Evolutionary conservation across 768 basidiomycete genomes (phyloP).

Genomic region (Suillus plorans): DNA sequence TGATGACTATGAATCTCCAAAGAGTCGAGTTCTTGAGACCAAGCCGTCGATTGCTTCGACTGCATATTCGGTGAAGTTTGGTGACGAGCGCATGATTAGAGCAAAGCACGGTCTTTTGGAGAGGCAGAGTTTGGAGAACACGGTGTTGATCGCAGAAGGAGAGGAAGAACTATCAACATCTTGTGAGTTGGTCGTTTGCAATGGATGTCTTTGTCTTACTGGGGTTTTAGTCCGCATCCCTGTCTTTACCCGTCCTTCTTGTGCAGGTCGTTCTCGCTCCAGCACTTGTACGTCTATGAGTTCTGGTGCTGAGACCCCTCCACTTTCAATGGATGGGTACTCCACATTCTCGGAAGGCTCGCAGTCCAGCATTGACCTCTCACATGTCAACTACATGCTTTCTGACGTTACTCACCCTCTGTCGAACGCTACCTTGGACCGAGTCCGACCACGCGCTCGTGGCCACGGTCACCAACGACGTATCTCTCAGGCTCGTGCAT

Average conservation of each 20-base stretch:
- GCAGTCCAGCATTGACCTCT: conserved; percentile 74
- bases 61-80: conserved; percentile 56
- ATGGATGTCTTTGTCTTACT: background rate
- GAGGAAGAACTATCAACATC: conserved; percentile 50
- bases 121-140: conserved; percentile 67
- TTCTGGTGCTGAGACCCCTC: conserved; percentile 70
- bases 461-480: conserved; percentile 73
- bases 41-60: conserved; percentile 70
- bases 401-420: conserved; percentile 54
- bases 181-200: conserved; percentile 38
- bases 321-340: conserved; percentile 66
- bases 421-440: conserved; percentile 41
- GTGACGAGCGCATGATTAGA: conserved; percentile 65
- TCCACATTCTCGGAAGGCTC: conserved; percentile 68
- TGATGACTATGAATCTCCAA: conserved; percentile 35
- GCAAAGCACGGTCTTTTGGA: conserved; percentile 62
- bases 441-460: conserved; percentile 42
- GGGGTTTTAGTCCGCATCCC: conserved; percentile 36
- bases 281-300: conserved; percentile 62
- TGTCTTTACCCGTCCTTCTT: conserved; percentile 61
- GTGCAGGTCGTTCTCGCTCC: conserved; percentile 56
- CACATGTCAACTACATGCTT: conserved; percentile 56
- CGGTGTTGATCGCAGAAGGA: conserved; percentile 61
- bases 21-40: conserved; percentile 48
- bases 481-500: conserved; percentile 60